These are phyloP conservation scores for Stagonosporopsis cucurbitacearum DNA, from an alignment of 2,329 filamentous ascomycete species.

Conservation along the genomic window DNA sequence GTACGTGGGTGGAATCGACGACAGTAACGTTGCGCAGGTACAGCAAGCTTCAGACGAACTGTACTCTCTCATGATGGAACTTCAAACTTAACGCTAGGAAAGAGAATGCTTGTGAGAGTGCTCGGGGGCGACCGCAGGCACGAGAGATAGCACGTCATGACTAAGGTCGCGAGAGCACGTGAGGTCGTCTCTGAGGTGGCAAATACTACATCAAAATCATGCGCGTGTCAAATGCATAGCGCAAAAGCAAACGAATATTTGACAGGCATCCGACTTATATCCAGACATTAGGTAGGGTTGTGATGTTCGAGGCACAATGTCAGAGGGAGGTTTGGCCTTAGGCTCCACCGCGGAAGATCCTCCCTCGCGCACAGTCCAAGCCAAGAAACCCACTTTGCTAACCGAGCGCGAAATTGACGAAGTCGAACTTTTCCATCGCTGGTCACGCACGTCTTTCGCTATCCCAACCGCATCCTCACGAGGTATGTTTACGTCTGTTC, in stretches of 20 bases:
- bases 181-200: conserved; percentile 14
- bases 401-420: conserved; percentile 29
- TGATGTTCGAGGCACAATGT: conserved; percentile 7
- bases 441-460: conserved; percentile 26
- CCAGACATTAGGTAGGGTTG: not conserved
- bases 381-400: conserved; percentile 22
- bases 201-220: not conserved
- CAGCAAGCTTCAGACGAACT: conserved; percentile 64
- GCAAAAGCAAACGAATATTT: not conserved
- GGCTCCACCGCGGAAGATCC: conserved; percentile 7
- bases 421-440: conserved; percentile 34
- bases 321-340: conserved; percentile 12
- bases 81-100: conserved; percentile 3
- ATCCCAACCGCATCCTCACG: conserved; percentile 37
- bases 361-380: conserved; percentile 7
- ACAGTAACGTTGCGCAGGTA: conserved; percentile 71
- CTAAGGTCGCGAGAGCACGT: conserved; percentile 37
- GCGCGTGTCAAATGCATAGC: not conserved
- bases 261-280: not conserved
- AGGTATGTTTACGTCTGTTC: conserved; percentile 46
- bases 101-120: conserved; percentile 8
- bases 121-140: conserved; percentile 19
- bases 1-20: conserved; percentile 59
- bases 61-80: conserved; percentile 10
- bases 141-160: conserved; percentile 42